These are phyloP conservation scores for Gymnopus androsaceus DNA, from an alignment of 1,284 basidiomycete genomes.

Conservation along the genomic window DNA sequence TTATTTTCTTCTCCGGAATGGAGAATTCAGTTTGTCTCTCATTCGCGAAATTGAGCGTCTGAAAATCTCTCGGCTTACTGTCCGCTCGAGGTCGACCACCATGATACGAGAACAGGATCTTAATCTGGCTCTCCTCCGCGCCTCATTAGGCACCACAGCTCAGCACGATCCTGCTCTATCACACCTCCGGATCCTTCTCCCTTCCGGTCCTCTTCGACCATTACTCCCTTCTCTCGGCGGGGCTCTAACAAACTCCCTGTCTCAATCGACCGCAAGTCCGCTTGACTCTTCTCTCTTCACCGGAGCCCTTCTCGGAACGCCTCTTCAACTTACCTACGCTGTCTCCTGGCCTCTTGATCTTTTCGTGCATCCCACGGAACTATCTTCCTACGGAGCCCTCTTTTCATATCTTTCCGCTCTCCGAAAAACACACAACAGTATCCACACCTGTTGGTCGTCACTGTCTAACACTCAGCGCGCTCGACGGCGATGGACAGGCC, in stretches of 20 bases:
- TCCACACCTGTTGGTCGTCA: conserved; percentile 81
- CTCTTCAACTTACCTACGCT: conserved; percentile 65
- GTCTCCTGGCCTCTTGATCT: conserved; percentile 88
- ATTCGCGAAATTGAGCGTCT: conserved; percentile 82
- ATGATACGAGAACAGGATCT: conserved; percentile 88
- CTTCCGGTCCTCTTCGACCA: conserved; percentile 76
- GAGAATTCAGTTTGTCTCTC: conserved; percentile 80
- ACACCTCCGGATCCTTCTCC: conserved; percentile 71
- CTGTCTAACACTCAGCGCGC: conserved; percentile 82
- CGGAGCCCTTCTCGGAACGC: conserved; percentile 78
- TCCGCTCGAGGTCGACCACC: conserved; percentile 60
- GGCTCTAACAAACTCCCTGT: conserved; percentile 32
- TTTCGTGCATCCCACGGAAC: conserved; percentile 77
- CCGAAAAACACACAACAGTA: conserved; percentile 77
- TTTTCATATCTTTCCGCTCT: conserved; percentile 85
- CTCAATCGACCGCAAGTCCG: conserved; percentile 25
- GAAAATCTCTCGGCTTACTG: conserved; percentile 72
- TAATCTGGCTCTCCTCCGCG: conserved; percentile 77
- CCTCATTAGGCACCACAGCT: conserved; percentile 82
- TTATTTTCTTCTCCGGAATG: conserved; percentile 87
- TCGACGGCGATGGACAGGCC: conserved; percentile 80
- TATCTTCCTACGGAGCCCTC: conserved; percentile 73
- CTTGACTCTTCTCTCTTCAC: conserved; percentile 60
- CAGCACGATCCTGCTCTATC: conserved; percentile 78
- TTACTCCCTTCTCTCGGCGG: conserved; percentile 68